phyloP scores from a whole-genome alignment of 1,284 basidiomycete species.

The Xerocomus nothofagi region DNA sequence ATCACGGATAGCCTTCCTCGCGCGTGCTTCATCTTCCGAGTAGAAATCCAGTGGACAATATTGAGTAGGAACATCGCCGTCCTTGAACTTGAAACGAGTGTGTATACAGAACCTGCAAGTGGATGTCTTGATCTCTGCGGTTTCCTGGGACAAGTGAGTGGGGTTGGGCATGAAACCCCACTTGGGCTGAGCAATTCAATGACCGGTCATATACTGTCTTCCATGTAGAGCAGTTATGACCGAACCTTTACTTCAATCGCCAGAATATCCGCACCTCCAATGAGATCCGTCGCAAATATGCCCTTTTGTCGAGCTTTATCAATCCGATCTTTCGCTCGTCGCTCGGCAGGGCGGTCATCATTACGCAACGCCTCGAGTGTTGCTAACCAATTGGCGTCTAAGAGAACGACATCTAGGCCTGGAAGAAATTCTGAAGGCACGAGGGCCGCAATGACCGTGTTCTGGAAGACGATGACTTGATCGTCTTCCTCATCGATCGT shows the following conservation, averaged over 20 bases:
- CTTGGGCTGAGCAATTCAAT: constrained; percentile 66
- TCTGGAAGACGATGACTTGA: constrained; percentile 63
- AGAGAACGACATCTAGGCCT: constrained; percentile 47
- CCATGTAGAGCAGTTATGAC: neutral
- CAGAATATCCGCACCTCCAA: constrained; percentile 54
- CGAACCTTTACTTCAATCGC: constrained; percentile 86
- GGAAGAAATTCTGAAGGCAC: constrained; percentile 62
- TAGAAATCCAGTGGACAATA: constrained; percentile 91
- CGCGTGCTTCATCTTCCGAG: constrained; percentile 60
- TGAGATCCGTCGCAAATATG: constrained; percentile 73
- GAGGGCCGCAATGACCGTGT: constrained; percentile 56
- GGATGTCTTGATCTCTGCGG: constrained; percentile 58
- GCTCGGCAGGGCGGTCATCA: constrained; percentile 50
- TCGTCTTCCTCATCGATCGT: constrained; percentile 43
- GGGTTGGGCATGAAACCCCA: constrained; percentile 85
- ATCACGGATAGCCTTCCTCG: constrained; percentile 60
- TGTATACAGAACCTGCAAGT: constrained; percentile 92
- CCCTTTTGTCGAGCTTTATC: constrained; percentile 56
- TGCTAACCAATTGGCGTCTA: constrained; percentile 65
- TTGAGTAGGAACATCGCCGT: constrained; percentile 41
- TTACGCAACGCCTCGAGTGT: constrained; percentile 50
- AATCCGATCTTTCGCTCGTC: constrained; percentile 56
- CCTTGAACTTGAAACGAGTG: constrained; percentile 50
- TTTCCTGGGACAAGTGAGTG: constrained; percentile 56
- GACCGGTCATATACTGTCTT: neutral